phyloP scores from a whole-genome alignment of 768 basidiomycete species.

The Leucosporidium yakuticum region DNA sequence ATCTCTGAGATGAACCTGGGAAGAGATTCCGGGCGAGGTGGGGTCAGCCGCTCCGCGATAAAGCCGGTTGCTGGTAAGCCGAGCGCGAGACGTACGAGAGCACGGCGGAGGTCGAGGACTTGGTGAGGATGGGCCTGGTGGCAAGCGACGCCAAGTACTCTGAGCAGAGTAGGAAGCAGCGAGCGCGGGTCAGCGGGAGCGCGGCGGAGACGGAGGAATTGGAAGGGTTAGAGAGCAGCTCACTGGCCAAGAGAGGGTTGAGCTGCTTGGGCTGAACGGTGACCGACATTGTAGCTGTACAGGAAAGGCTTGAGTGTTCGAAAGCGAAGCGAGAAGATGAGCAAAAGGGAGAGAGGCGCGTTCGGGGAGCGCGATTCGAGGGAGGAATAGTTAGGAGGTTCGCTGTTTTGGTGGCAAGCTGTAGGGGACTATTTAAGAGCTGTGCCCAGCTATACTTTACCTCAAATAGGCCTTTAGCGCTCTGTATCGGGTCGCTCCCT shows the following conservation, averaged over 20 bases:
- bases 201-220: neutral
- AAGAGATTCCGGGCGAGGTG: constrained; percentile 34
- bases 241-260: constrained; percentile 54
- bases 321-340: neutral
- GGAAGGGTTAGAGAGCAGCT: neutral
- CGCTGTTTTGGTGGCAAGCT: too few relatives aligned
- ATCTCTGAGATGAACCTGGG: constrained; percentile 55
- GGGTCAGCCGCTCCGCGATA: neutral
- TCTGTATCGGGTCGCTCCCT: too few relatives aligned
- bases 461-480: too few relatives aligned
- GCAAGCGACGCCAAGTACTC: constrained; percentile 64
- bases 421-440: too few relatives aligned
- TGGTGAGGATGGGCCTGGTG: constrained; percentile 67
- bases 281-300: constrained; percentile 17
- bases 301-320: neutral
- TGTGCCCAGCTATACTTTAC: too few relatives aligned
- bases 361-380: too few relatives aligned
- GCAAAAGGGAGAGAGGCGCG: too few relatives aligned
- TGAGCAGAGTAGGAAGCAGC: neutral
- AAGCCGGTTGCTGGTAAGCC: constrained; percentile 25
- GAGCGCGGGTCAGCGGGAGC: neutral
- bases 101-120: constrained; percentile 40
- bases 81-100: constrained; percentile 2
- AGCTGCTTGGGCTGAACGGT: constrained; percentile 38
- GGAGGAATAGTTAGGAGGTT: too few relatives aligned